Evolutionary conservation across 2,329 filamentous ascomycete species (phyloP).

Genomic region (Magnaporthiopsis poae): DNA sequence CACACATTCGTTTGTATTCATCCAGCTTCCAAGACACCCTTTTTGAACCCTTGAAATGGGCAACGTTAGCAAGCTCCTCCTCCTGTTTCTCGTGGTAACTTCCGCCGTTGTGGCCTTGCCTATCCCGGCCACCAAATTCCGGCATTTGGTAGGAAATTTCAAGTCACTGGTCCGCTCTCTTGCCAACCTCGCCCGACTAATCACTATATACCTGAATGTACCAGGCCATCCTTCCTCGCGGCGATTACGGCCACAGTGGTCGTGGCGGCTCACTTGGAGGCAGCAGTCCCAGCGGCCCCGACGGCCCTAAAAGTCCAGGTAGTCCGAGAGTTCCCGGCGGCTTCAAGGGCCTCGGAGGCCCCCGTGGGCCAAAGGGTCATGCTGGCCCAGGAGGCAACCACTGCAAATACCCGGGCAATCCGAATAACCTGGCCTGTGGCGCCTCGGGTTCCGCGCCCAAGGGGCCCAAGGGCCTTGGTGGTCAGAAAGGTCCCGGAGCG

Average conservation of each 20-base stretch:
- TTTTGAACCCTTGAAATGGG: neutral
- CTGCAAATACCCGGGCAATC: slow-evolving; percentile 4
- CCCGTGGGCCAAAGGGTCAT: neutral
- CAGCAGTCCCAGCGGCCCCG: neutral
- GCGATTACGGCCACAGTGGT: neutral
- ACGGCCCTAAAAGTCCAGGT: neutral
- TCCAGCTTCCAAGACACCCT: neutral
- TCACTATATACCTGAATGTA: neutral
- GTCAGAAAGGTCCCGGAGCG: too few relatives aligned
- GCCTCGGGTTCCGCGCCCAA: neutral
- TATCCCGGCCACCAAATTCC: neutral
- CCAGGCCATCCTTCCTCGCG: neutral
- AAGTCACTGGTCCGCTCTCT: neutral
- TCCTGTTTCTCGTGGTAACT: neutral
- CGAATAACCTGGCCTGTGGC: neutral
- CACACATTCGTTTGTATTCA: neutral
- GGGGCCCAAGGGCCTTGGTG: neutral
- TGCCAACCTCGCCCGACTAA: neutral
- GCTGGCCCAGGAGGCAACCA: neutral
- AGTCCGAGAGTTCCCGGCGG: neutral
- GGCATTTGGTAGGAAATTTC: neutral
- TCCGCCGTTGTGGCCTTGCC: neutral
- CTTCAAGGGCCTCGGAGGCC: neutral
- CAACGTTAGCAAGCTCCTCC: neutral
- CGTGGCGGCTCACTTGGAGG: neutral